Conservation (phyloP, 2,329 filamentous ascomycete genomes). For the Cercospora sojina region DNA sequence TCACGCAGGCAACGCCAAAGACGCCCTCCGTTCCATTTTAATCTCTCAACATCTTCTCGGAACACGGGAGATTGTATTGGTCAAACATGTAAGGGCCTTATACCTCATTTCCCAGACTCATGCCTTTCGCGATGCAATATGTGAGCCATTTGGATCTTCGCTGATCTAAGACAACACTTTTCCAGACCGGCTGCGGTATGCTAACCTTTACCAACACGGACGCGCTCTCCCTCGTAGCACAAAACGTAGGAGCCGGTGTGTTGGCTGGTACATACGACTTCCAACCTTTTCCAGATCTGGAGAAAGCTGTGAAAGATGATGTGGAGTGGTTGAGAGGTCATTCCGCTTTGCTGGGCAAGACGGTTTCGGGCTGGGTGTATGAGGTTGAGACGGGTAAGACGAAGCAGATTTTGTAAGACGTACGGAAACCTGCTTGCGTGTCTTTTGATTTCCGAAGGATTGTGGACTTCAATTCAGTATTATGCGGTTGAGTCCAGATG, state of each 20-base stretch:
- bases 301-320: conserved; percentile 65
- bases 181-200: conserved; percentile 69
- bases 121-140: not conserved
- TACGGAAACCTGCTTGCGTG: not conserved
- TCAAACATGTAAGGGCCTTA: conserved; percentile 54
- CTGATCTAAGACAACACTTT: not conserved
- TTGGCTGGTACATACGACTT: conserved; percentile 50
- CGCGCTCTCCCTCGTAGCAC: conserved; percentile 55
- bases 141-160: not conserved
- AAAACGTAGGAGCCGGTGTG: conserved; percentile 46
- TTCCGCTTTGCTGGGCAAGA: conserved; percentile 58
- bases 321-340: conserved; percentile 61
- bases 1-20: conserved; percentile 47
- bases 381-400: conserved; percentile 71
- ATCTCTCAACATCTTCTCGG: conserved; percentile 78
- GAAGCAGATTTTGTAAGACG: conserved; percentile 44
- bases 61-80: conserved; percentile 69
- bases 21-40: conserved; percentile 71
- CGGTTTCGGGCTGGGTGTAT: conserved; percentile 71
- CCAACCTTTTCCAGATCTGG: conserved; percentile 63
- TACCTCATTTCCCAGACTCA: not conserved
- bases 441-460: too few relatives aligned
- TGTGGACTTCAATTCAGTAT: too few relatives aligned
- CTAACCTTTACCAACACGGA: conserved; percentile 64
- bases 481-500: too few relatives aligned